Percentiles rank a stretch among this genome's conserved stretches.
These are phyloP conservation scores for Penicillium brasilianum DNA, from an alignment of 2,329 filamentous ascomycete genomes.

Conservation along the genomic window DNA sequence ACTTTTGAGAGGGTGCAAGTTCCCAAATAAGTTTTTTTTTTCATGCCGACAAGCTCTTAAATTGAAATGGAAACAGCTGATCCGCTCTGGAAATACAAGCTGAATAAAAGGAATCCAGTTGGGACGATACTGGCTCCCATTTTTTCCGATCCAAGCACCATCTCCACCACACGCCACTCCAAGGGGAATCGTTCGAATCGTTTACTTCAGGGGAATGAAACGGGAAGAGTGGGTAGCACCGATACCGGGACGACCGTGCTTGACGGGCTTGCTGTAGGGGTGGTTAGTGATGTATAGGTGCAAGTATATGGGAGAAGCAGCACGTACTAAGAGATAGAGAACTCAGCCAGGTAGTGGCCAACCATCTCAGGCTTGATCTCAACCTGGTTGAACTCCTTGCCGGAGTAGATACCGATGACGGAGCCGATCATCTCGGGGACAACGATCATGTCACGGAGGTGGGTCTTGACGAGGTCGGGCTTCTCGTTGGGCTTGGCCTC, in stretches of 20 bases:
- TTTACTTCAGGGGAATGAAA: constrained; percentile 99
- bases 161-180: constrained; percentile 45
- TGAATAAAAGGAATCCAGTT: constrained; percentile 44
- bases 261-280: constrained; percentile 87
- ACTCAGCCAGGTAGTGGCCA: constrained; percentile 98
- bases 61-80: constrained; percentile 49
- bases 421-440: constrained; percentile 99
- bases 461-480: constrained; percentile 98
- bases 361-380: constrained; percentile 99
- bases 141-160: constrained; percentile 44
- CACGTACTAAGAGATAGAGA: constrained; percentile 99
- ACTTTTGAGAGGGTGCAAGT: constrained; percentile 36
- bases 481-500: constrained; percentile 99
- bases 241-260: constrained; percentile 99
- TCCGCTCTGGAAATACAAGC: constrained; percentile 48
- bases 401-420: constrained; percentile 99
- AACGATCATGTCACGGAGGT: constrained; percentile 99
- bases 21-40: constrained; percentile 27
- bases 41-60: constrained; percentile 48
- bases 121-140: constrained; percentile 35
- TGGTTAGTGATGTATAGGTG: constrained; percentile 54
- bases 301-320: not conserved
- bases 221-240: constrained; percentile 99
- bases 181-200: constrained; percentile 45
- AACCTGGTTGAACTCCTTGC: constrained; percentile 99